Conservation (phyloP, 257 asterid species). For the Solanum megistacrolobum region DNA sequence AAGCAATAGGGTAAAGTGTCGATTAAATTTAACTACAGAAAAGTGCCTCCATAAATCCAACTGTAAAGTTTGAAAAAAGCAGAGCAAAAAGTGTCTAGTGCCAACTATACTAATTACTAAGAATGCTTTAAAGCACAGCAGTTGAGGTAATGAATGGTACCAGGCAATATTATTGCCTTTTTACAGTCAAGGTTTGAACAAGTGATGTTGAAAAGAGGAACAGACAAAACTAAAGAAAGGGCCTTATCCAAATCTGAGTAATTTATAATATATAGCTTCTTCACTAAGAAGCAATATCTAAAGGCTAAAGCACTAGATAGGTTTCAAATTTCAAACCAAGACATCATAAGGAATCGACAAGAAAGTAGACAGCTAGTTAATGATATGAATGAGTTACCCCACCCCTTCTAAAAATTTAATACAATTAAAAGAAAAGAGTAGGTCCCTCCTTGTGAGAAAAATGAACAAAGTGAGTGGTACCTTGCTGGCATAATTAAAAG, state of each 20-base stretch:
- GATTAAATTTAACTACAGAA: background rate
- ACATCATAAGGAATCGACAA: background rate
- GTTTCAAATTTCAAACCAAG: constrained; percentile 2
- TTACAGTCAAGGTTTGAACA: constrained; percentile 1
- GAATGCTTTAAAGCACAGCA: background rate
- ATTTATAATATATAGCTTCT: background rate
- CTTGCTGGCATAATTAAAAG: constrained; percentile 1
- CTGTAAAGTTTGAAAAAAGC: constrained; percentile 5
- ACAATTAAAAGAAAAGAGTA: background rate
- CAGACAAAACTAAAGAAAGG: background rate
- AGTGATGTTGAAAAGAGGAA: background rate
- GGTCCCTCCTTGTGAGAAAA: background rate
- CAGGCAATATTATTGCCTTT: background rate
- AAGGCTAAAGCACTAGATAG: background rate
- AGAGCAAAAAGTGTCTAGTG: background rate
- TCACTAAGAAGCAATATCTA: background rate
- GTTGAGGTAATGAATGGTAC: background rate
- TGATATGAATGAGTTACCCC: background rate
- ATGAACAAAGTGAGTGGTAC: background rate
- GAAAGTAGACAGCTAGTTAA: background rate
- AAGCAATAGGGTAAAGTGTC: background rate
- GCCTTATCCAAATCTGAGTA: constrained; percentile 1
- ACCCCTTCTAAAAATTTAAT: background rate
- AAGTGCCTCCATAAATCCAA: background rate
- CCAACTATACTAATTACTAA: background rate